Conservation (phyloP, 106 monocot genomes). For the Dioscorea zingiberensis region DNA sequence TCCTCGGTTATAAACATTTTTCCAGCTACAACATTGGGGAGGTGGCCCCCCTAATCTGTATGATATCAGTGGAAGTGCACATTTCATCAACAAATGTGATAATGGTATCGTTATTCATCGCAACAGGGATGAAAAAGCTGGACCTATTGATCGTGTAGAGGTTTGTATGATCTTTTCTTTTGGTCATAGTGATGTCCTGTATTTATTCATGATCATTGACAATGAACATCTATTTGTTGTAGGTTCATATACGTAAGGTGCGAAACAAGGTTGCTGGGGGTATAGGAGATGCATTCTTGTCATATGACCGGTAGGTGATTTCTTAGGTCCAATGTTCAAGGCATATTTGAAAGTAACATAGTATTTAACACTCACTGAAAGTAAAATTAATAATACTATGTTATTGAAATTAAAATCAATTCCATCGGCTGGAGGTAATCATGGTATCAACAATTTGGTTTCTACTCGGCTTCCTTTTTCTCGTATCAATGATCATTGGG, state of each 20-base stretch:
- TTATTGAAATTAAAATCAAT: not conserved
- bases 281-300: conserved; percentile 71
- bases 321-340: not conserved
- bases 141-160: conserved; percentile 59
- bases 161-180: conserved; percentile 16
- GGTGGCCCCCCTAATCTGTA: conserved; percentile 85
- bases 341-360: too few species aligned
- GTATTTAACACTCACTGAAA: not conserved
- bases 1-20: not conserved
- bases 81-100: conserved; percentile 98
- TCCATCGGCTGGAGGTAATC: too few species aligned
- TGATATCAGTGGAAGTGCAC: conserved; percentile 98
- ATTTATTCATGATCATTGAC: not conserved
- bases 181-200: not conserved
- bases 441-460: not conserved
- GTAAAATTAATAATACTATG: not conserved
- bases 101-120: conserved; percentile 94
- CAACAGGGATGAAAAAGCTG: conserved; percentile 53
- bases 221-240: not conserved
- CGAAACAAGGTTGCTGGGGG: conserved; percentile 78
- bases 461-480: too few species aligned
- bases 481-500: too few species aligned
- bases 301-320: conserved; percentile 57
- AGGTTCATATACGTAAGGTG: conserved; percentile 87
- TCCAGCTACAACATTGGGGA: conserved; percentile 73